Percentiles rank a stretch among this genome's conserved stretches.
These are phyloP conservation scores for Aphanomyces invadans DNA, from an alignment of 352 stramenopile species.

Conservation along the genomic window DNA sequence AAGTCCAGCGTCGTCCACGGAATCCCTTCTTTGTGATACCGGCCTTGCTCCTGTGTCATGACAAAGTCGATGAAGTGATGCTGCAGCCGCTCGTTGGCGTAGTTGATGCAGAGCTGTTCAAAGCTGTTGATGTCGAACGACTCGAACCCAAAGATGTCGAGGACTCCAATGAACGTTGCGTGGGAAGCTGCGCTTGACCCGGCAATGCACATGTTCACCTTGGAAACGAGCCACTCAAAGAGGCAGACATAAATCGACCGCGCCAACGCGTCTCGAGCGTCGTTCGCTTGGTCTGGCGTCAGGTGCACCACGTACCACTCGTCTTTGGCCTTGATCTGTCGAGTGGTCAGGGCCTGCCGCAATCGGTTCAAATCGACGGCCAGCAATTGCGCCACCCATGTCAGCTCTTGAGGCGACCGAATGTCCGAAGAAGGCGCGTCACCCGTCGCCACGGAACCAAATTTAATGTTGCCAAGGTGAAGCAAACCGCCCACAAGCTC, in stretches of 20 bases:
- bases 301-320: constrained; percentile 40
- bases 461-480: constrained; percentile 42
- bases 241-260: constrained; percentile 84
- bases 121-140: constrained; percentile 29
- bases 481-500: constrained; percentile 37
- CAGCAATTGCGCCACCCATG: constrained; percentile 45
- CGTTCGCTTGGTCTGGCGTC: constrained; percentile 40
- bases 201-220: constrained; percentile 24
- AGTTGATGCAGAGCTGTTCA: constrained; percentile 36
- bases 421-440: constrained; percentile 15
- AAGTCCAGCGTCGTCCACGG: constrained; percentile 40
- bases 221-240: constrained; percentile 79
- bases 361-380: constrained; percentile 50
- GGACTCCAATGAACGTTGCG: constrained; percentile 27
- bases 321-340: constrained; percentile 62
- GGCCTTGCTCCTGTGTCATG: constrained; percentile 31
- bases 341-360: constrained; percentile 54
- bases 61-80: constrained; percentile 33
- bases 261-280: constrained; percentile 67
- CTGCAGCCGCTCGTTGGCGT: constrained; percentile 31
- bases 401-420: constrained; percentile 25
- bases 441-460: constrained; percentile 31
- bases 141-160: constrained; percentile 36
- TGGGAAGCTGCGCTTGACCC: neutral
- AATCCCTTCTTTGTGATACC: constrained; percentile 38